Evolutionary conservation across 306 rosid genomes (phyloP), one percentile per base, ranked within the genome.

Genomic region (Coriaria nepalensis): DNA sequence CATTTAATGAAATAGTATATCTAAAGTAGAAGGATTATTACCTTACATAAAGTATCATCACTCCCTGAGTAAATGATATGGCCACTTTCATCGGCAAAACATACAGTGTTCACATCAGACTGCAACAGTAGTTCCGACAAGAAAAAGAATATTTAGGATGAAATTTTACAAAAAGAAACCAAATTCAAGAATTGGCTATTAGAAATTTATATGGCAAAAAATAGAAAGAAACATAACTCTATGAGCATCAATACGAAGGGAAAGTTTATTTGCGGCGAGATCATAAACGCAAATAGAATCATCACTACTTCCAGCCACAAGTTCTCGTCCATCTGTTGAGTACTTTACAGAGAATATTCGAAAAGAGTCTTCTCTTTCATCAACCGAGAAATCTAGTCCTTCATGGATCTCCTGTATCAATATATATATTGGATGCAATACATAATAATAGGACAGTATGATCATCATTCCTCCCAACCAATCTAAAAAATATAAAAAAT

Each of bases 51-150:
- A 56, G 80, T 70, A 73, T 90, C 98, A 53, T 90, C 98, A 67
- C 98, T 85, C 56, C 92, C 97, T 6, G 95, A 90, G 69, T 90
- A 90, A 62, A 90, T 78, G 51, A 90, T 73, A 71, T 90, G 83
- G 49, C 95, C 87, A 54, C 80, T 73, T 68, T 81, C 98, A 71
- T 85, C 94, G 7, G 92, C 85, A 56, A 90, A 90, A 74, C 95
- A 90, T 50, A 90, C 92, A 12, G 95, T 79, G 62, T 90, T 90
- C 57, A 90, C 98, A 66, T 90, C 98, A 57, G 82, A 70, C 92
- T 84, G 94, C 73, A 73, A 59, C 46, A 54, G 6, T 50, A 69
- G 29, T 20, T 3, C 29, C 29, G 3, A 20, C 29, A 58, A 56
- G 15, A 45, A 52, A 68, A 34, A 64, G 50, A 43, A 71, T 43